Evolutionary conservation across 805 yeast genomes (phyloP).

Genomic region (Kurtzmaniella fragi): DNA sequence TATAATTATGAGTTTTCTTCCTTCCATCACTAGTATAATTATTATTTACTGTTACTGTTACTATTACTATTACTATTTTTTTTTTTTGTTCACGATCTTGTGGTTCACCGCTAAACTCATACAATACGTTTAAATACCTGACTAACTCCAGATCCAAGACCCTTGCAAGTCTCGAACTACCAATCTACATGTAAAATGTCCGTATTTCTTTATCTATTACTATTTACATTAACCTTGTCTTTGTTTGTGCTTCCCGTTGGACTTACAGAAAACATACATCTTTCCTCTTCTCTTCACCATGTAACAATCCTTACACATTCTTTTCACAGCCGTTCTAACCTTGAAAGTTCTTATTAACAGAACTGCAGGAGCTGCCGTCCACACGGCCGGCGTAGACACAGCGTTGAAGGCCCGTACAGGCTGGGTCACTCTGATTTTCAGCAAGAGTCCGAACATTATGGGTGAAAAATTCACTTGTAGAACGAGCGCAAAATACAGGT

Average conservation of each 20-base stretch:
- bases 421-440: too few relatives aligned
- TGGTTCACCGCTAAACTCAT: too few relatives aligned
- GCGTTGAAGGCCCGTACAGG: slow-evolving; percentile 2
- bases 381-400: background rate
- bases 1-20: too few relatives aligned
- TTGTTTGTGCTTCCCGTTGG: slow-evolving; percentile 91
- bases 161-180: background rate
- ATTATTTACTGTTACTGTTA: too few relatives aligned
- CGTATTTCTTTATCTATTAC: background rate
- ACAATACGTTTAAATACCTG: too few relatives aligned
- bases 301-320: slow-evolving; percentile 84
- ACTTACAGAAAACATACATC: slow-evolving; percentile 88
- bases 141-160: too few relatives aligned
- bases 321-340: slow-evolving; percentile 88
- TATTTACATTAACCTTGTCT: slow-evolving; percentile 58
- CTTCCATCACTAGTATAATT: too few relatives aligned
- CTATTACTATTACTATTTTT: too few relatives aligned
- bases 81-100: too few relatives aligned
- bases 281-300: slow-evolving; percentile 94
- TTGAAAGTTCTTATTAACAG: slow-evolving; percentile 64
- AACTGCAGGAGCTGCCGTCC: slow-evolving; percentile 5
- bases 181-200: background rate
- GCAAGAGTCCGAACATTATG: too few relatives aligned
- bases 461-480: too few relatives aligned
- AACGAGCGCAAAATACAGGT: too few relatives aligned